Conservation (phyloP, 2,329 filamentous ascomycete genomes). For the Aspergillus tamarii region DNA sequence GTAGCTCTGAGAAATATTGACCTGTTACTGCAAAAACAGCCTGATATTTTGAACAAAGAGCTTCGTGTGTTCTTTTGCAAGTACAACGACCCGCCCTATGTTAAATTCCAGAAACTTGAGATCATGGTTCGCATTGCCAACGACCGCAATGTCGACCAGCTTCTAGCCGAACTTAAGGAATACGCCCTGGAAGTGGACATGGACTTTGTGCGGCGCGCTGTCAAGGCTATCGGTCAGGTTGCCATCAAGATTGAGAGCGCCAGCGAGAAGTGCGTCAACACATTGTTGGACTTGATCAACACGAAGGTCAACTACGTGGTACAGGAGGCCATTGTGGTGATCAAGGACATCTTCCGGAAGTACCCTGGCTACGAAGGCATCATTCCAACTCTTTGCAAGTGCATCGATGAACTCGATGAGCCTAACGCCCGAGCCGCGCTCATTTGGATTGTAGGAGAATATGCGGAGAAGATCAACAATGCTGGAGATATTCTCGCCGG, state of each 20-base stretch:
- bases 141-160: constrained; percentile 92
- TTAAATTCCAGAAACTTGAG: constrained; percentile 96
- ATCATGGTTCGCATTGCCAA: constrained; percentile 99
- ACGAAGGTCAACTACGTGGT: constrained; percentile 99
- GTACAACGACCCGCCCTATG: constrained; percentile 97
- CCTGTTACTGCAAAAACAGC: constrained; percentile 89
- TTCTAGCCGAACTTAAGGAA: constrained; percentile 92
- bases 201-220: constrained; percentile 93
- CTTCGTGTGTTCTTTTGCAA: constrained; percentile 99
- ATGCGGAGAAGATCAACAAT: constrained; percentile 98
- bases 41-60: constrained; percentile 95
- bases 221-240: constrained; percentile 95
- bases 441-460: constrained; percentile 99
- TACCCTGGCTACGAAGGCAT: constrained; percentile 98
- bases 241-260: constrained; percentile 98
- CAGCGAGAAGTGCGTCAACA: constrained; percentile 93
- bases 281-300: constrained; percentile 88
- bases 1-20: constrained; percentile 96
- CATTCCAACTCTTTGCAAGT: constrained; percentile 92
- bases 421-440: constrained; percentile 85
- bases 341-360: constrained; percentile 97
- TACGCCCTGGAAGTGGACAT: constrained; percentile 98
- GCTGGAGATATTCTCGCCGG: constrained; percentile 90
- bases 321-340: constrained; percentile 97
- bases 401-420: constrained; percentile 96